phyloP scores from a whole-genome alignment of 495 filamentous ascomycete genomes.

The Aspergillus diversus region DNA sequence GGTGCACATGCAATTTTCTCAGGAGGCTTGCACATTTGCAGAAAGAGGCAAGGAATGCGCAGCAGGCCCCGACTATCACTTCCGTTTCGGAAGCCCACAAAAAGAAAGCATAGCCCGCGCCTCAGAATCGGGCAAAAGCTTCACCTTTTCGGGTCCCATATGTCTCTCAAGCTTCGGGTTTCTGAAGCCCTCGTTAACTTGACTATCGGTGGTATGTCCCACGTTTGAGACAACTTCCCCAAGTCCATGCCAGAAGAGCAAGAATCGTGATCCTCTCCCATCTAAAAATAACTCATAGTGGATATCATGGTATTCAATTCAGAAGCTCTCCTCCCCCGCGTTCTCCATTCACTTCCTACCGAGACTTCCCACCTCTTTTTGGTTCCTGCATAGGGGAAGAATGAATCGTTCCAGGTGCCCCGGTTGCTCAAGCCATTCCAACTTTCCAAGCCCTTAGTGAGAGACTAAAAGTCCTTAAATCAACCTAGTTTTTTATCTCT shows the following conservation, averaged over 20 bases:
- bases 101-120: too few species aligned
- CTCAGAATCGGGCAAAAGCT: too few species aligned
- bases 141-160: too few species aligned
- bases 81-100: too few species aligned
- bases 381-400: constrained; percentile 3
- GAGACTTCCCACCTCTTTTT: background rate
- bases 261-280: too few species aligned
- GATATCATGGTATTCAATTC: background rate
- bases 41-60: background rate
- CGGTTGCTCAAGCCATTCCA: constrained; percentile 2
- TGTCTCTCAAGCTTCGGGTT: too few species aligned
- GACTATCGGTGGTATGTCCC: too few species aligned
- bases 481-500: constrained; percentile 4
- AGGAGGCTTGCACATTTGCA: background rate
- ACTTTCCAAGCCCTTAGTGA: constrained; percentile 6
- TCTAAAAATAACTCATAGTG: background rate
- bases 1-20: constrained; percentile 1
- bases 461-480: constrained; percentile 7
- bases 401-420: background rate
- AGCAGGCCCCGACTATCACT: too few species aligned
- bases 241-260: too few species aligned
- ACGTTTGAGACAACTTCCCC: too few species aligned
- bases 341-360: background rate
- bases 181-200: too few species aligned
- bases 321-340: background rate